These are phyloP conservation scores for Cladosporium velox DNA, from an alignment of 2,329 filamentous ascomycete species.

Conservation along the genomic window DNA sequence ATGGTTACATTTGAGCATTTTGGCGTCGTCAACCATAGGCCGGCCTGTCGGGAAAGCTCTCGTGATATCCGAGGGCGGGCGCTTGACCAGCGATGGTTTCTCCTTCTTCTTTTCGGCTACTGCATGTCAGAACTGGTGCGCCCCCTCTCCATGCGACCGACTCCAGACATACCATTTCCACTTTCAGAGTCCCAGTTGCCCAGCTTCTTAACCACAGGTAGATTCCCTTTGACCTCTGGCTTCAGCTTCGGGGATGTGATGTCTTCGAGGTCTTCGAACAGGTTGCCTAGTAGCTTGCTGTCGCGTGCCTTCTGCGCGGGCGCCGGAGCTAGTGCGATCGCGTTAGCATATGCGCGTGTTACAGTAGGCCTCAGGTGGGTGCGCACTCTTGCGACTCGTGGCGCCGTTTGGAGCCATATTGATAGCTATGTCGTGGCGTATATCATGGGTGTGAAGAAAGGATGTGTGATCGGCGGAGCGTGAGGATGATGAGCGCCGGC, in stretches of 20 bases:
- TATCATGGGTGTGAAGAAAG: slow-evolving; percentile 3
- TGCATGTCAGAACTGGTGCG: neutral
- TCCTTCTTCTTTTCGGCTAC: slow-evolving; percentile 22
- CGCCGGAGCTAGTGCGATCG: slow-evolving; percentile 27
- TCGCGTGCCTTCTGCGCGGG: slow-evolving; percentile 27
- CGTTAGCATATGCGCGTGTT: slow-evolving; percentile 24
- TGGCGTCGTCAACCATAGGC: slow-evolving; percentile 76
- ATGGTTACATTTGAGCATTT: slow-evolving; percentile 82
- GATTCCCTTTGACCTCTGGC: slow-evolving; percentile 32
- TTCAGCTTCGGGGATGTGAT: slow-evolving; percentile 26
- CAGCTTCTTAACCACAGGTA: slow-evolving; percentile 37
- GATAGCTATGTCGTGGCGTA: neutral
- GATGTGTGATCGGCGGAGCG: neutral
- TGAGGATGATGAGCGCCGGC: neutral
- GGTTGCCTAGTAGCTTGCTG: slow-evolving; percentile 26
- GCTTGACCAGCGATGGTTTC: slow-evolving; percentile 44
- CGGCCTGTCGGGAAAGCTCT: slow-evolving; percentile 80
- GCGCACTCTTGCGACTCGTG: slow-evolving; percentile 36
- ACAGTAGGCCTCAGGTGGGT: slow-evolving; percentile 2
- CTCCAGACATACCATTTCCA: slow-evolving; percentile 26
- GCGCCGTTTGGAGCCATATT: slow-evolving; percentile 37
- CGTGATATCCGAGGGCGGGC: slow-evolving; percentile 73
- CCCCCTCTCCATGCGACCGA: neutral
- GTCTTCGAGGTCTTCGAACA: slow-evolving; percentile 37
- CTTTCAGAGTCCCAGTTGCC: slow-evolving; percentile 38